Conservation (phyloP, 139 green algal species). For the Chlamydomonas sp. region DNA sequence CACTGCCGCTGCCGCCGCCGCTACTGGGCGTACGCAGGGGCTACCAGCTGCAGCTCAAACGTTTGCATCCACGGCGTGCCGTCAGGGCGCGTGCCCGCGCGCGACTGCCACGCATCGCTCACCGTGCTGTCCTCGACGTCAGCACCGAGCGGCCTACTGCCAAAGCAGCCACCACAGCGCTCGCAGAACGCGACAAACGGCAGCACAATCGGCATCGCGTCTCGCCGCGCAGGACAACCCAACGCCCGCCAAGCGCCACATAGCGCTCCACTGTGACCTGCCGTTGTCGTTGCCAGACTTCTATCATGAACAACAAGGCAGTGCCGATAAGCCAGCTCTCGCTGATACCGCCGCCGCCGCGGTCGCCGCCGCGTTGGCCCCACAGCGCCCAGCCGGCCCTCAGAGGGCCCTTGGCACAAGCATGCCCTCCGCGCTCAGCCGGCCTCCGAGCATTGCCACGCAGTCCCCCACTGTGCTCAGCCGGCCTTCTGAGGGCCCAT, state of each 20-base stretch:
- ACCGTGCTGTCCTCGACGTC: background rate
- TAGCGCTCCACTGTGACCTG: conserved; percentile 9
- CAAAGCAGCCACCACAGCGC: background rate
- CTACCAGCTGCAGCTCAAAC: conserved; percentile 6
- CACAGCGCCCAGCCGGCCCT: no score
- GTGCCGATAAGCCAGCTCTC: no score
- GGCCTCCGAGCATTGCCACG: no score
- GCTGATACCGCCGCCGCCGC: no score
- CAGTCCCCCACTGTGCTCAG: no score
- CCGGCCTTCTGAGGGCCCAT: no score
- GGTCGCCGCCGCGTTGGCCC: no score
- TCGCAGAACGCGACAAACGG: conserved; percentile 16
- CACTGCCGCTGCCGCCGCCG: background rate
- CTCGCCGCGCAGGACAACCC: conserved; percentile 4
- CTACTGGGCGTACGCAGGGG: background rate
- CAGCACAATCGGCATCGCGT: background rate
- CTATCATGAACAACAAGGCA: no score
- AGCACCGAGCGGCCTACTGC: background rate
- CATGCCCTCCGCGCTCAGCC: no score
- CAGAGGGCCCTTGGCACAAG: no score
- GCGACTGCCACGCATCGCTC: background rate
- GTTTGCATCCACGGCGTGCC: background rate
- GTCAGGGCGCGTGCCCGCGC: background rate
- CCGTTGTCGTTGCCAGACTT: background rate
- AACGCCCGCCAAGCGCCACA: conserved; percentile 18